Base-by-base conservation (phyloP, 352 stramenopile species). In the Globisporangium polare region DNA sequence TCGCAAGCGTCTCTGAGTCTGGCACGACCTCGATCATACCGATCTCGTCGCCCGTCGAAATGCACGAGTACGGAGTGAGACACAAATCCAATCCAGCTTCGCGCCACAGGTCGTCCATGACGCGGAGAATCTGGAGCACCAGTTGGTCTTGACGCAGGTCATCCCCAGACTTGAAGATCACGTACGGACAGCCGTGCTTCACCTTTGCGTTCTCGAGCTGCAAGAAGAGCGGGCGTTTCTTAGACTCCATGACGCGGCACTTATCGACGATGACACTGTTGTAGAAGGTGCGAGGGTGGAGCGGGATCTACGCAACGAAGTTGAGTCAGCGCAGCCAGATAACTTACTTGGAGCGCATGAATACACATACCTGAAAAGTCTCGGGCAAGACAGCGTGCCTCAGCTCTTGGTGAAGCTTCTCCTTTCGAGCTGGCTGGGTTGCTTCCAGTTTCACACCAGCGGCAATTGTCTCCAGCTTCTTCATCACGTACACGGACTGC, bases 131-230 rank as follows among this genome's bases (percentile, higher is more conserved):
- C 63, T 97, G 90, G 43, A 97, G 75, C 54, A 96, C 94, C 6
- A 98, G 78, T 71, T 98, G 89, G 58, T 98, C 94, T 63, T 98
- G 94, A 6, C 94, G 89, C 39, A 98, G 64, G 63, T 98, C 94
- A 53, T 98, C 94, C 1, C 94, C 94, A 0, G 80, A 81, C 66
- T 98, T 98, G 73, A 97, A 97, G 55, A 98, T 96, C 33, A 97
- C 75, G 58, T 78, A 86, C 1, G 77, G 78, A 9, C 76, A 72
- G 27, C 71, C 74, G 53, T 90, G 78, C 42, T 88, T 68, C 0
- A 74, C 62, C 50, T 92, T 92, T 9, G 78, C 71, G 26, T 79
- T 90, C 57, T 90, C 70, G 12, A 98, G 86, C 24, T 90, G 86
- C 15, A 98, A 71, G 58, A 92, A 89, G 0, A 98, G 77, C 9